phyloP scores from a whole-genome alignment of 345 rosid species.

The Syzygium aromaticum region DNA sequence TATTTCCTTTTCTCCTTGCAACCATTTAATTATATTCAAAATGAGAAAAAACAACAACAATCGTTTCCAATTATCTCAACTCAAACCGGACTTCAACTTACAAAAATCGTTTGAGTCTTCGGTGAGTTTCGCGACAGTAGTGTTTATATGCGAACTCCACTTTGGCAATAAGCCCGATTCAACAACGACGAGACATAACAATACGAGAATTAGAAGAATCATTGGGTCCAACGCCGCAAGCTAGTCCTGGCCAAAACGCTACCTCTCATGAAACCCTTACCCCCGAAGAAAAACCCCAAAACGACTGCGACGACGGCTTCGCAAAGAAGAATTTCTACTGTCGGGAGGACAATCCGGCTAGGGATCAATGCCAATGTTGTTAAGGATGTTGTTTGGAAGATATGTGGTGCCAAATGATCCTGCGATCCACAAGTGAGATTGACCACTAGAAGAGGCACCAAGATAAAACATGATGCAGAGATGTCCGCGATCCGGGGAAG shows the following conservation, averaged over 20 bases:
- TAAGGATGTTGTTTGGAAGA: background rate
- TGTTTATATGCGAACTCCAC: background rate
- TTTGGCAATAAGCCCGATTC: background rate
- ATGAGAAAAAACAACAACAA: background rate
- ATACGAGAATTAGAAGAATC: background rate
- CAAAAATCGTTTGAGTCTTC: background rate
- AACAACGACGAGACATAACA: background rate
- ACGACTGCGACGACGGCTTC: background rate
- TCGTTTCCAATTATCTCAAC: background rate
- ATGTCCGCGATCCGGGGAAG: background rate
- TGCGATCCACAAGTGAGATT: accelerated
- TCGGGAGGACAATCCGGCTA: background rate
- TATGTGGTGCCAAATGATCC: background rate
- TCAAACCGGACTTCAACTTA: accelerated
- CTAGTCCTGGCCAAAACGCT: background rate
- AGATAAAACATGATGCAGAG: accelerated
- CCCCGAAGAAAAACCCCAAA: background rate
- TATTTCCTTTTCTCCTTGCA: background rate
- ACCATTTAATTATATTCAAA: background rate
- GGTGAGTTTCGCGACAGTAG: accelerated
- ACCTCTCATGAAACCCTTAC: background rate
- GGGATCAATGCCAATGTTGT: background rate
- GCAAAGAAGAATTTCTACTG: background rate
- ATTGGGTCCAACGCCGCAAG: background rate
- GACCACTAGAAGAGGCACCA: background rate